Conservation (phyloP, 176 grass and related monocot species). For the Oryza punctata region DNA sequence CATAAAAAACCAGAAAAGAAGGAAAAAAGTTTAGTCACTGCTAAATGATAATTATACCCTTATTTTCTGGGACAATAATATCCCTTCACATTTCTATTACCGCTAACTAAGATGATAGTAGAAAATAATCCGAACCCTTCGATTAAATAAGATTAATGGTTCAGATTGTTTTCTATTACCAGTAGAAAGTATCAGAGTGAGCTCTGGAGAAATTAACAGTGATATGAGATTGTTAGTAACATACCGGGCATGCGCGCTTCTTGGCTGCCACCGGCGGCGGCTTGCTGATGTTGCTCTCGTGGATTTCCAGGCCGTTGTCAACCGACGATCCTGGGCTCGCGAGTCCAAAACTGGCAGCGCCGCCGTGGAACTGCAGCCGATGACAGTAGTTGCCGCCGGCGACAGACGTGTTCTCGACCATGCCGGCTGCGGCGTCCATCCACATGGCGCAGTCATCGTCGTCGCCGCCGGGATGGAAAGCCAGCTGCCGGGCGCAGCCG, state of each 20-base stretch:
- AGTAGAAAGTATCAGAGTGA: no score
- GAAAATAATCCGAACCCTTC: no score
- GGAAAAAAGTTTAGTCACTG: no score
- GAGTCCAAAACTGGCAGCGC: slow-evolving; percentile 42
- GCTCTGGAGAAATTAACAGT: no score
- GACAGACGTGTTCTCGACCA: slow-evolving; percentile 35
- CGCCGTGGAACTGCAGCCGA: not conserved
- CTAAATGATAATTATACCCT: no score
- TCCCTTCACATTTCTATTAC: no score
- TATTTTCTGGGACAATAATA: no score
- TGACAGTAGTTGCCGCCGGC: not conserved
- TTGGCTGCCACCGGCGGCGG: slow-evolving; percentile 28
- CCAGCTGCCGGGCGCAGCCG: slow-evolving; percentile 21
- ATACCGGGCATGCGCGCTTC: slow-evolving; percentile 49
- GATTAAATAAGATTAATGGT: no score
- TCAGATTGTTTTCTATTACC: no score
- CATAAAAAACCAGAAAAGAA: no score
- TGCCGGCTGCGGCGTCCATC: slow-evolving; percentile 55
- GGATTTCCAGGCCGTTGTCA: slow-evolving; percentile 21
- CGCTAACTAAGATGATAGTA: no score
- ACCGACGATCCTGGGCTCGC: slow-evolving; percentile 40
- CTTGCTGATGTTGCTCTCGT: slow-evolving; percentile 41
- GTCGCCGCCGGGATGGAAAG: not conserved
- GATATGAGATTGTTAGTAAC: no score
- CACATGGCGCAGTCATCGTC: slow-evolving; percentile 70